Evolutionary conservation across 202 grass and related monocot genomes (phyloP).

Genomic region (Carex sylvatica): DNA sequence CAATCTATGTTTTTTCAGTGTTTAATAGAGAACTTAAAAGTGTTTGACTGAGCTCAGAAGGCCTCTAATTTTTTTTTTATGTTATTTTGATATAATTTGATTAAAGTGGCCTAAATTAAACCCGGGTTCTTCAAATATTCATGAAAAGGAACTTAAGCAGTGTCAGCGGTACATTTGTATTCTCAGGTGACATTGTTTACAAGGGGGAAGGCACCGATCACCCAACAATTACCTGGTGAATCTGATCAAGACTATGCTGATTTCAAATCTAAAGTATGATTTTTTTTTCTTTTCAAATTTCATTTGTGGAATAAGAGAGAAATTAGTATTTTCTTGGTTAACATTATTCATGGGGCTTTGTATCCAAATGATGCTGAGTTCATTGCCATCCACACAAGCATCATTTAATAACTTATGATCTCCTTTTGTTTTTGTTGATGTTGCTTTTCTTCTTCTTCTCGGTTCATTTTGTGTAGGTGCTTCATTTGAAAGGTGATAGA

Average conservation of each 20-base stretch:
- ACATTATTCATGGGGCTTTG: background rate
- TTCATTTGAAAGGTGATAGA: slow-evolving; percentile 94
- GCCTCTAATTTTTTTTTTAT: background rate
- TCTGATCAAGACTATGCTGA: slow-evolving; percentile 79
- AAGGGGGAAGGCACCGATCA: slow-evolving; percentile 84
- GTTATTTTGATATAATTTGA: background rate
- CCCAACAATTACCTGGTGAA: slow-evolving; percentile 83
- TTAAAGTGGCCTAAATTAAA: background rate
- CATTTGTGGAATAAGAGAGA: background rate
- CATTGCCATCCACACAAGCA: background rate
- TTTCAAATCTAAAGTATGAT: slow-evolving; percentile 68
- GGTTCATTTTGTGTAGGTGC: slow-evolving; percentile 38
- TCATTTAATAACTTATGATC: background rate
- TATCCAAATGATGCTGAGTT: background rate
- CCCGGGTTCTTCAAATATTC: background rate
- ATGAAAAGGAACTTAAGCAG: slow-evolving; percentile 4
- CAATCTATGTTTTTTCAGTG: background rate
- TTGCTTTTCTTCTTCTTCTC: background rate
- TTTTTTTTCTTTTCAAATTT: slow-evolving; percentile 12
- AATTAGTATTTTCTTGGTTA: slow-evolving; percentile 8
- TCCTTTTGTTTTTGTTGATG: background rate
- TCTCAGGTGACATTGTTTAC: slow-evolving; percentile 93
- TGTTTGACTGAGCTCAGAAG: background rate
- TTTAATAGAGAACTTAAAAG: background rate
- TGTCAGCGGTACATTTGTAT: background rate